These are phyloP conservation scores for Barnettozyma wickerhamii DNA, from an alignment of 805 yeast genomes.

Conservation along the genomic window DNA sequence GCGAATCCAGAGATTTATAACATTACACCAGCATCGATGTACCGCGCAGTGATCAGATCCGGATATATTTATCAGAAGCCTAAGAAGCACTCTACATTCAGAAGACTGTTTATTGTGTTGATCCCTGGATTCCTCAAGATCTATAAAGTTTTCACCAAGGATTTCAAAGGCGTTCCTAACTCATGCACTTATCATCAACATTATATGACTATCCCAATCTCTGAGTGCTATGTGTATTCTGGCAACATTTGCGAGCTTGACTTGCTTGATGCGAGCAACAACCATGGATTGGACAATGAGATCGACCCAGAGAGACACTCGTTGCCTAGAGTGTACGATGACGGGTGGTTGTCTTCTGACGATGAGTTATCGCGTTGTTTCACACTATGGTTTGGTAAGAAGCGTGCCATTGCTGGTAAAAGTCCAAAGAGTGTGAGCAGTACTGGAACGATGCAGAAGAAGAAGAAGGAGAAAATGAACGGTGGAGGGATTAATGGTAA, in stretches of 20 bases:
- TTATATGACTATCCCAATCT: slow-evolving; percentile 55
- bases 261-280: slow-evolving; percentile 37
- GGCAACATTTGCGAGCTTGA: slow-evolving; percentile 59
- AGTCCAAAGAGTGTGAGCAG: too few relatives aligned
- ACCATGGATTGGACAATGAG: slow-evolving; percentile 39
- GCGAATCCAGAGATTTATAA: slow-evolving; percentile 53
- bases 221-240: slow-evolving; percentile 70
- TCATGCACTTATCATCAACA: slow-evolving; percentile 48
- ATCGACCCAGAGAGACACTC: slow-evolving; percentile 49
- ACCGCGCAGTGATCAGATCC: slow-evolving; percentile 53
- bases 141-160: slow-evolving; percentile 47
- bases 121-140: slow-evolving; percentile 67
- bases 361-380: slow-evolving; percentile 73
- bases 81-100: slow-evolving; percentile 64
- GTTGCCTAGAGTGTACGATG: slow-evolving; percentile 68
- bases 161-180: slow-evolving; percentile 40
- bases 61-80: slow-evolving; percentile 70
- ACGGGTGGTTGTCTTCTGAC: slow-evolving; percentile 84
- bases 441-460: too few relatives aligned
- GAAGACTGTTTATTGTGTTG: slow-evolving; percentile 54
- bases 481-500: too few relatives aligned
- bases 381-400: slow-evolving; percentile 78
- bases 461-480: too few relatives aligned
- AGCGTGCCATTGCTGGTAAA: slow-evolving; percentile 39
- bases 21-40: slow-evolving; percentile 53